Conservation (phyloP, 495 filamentous ascomycete genomes). For the Bryoglossum gracile region DNA sequence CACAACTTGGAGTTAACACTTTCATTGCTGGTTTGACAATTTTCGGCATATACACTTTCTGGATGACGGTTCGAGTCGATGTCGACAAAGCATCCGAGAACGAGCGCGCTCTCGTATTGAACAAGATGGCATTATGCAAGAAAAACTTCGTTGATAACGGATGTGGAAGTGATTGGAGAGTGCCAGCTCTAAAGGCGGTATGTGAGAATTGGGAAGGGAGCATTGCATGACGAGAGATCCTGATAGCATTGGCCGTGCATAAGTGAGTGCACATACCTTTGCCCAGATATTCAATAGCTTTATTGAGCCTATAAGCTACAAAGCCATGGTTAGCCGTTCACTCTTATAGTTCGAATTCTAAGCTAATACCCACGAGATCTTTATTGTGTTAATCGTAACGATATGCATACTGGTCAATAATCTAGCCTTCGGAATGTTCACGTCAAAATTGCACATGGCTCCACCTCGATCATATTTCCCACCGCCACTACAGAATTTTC, state of each 20-base stretch:
- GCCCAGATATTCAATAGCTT: conserved; percentile 72
- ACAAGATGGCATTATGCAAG: conserved; percentile 64
- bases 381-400: conserved; percentile 48
- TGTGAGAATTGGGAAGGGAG: conserved; percentile 80
- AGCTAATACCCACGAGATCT: conserved; percentile 33
- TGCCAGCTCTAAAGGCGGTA: conserved; percentile 63
- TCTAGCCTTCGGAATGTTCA: conserved; percentile 42
- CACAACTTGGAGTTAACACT: conserved; percentile 73
- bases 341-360: too few species aligned
- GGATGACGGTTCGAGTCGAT: conserved; percentile 65
- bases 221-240: conserved; percentile 77
- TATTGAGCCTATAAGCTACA: conserved; percentile 63
- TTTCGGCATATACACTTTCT: conserved; percentile 63
- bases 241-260: conserved; percentile 55
- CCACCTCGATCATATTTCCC: conserved; percentile 13
- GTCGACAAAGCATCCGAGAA: conserved; percentile 62
- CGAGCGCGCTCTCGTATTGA: conserved; percentile 53
- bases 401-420: conserved; percentile 50
- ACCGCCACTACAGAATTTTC: conserved; percentile 12
- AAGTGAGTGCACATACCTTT: conserved; percentile 67
- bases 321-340: conserved; percentile 48
- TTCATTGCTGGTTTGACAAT: conserved; percentile 58
- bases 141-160: conserved; percentile 64
- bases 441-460: conserved; percentile 30
- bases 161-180: conserved; percentile 52